A percentile compares a stretch with the other conserved stretches of the same genome.
Conservation (phyloP, 768 basidiomycete species). For the Suillus cothurnatus region DNA sequence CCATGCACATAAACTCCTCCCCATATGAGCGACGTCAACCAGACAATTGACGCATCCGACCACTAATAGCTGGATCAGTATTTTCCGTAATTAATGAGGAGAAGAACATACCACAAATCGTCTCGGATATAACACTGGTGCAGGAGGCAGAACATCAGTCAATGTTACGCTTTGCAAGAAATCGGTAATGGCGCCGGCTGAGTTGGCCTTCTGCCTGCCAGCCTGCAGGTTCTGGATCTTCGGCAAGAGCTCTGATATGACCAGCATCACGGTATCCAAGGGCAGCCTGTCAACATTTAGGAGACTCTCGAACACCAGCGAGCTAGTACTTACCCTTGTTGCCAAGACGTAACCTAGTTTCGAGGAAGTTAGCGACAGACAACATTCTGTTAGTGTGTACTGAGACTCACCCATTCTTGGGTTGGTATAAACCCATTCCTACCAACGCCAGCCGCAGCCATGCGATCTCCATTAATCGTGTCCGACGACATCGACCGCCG, state of each 20-base stretch:
- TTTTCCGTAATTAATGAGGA: conserved; percentile 2
- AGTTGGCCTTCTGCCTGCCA: conserved; percentile 60
- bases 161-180: conserved; percentile 73
- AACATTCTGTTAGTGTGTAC: conserved; percentile 1
- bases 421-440: conserved; percentile 94
- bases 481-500: conserved; percentile 58
- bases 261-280: conserved; percentile 81
- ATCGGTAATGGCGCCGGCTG: conserved; percentile 70
- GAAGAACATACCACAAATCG: conserved; percentile 66
- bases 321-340: conserved; percentile 72
- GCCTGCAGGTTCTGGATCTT: conserved; percentile 82
- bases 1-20: conserved; percentile 92
- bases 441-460: conserved; percentile 72
- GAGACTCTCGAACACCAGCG: conserved; percentile 8
- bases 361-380: conserved; percentile 9
- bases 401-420: conserved; percentile 86
- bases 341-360: conserved; percentile 85
- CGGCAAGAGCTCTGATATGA: conserved; percentile 87
- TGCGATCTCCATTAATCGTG: conserved; percentile 57
- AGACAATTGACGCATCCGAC: conserved; percentile 89
- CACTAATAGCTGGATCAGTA: conserved; percentile 52
- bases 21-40: conserved; percentile 95
- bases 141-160: conserved; percentile 71
- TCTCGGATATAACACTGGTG: conserved; percentile 65
- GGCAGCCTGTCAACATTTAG: conserved; percentile 60